These are phyloP conservation scores for Leptomonas seymouri DNA, from an alignment of 208 protist genomes.

Conservation along the genomic window DNA sequence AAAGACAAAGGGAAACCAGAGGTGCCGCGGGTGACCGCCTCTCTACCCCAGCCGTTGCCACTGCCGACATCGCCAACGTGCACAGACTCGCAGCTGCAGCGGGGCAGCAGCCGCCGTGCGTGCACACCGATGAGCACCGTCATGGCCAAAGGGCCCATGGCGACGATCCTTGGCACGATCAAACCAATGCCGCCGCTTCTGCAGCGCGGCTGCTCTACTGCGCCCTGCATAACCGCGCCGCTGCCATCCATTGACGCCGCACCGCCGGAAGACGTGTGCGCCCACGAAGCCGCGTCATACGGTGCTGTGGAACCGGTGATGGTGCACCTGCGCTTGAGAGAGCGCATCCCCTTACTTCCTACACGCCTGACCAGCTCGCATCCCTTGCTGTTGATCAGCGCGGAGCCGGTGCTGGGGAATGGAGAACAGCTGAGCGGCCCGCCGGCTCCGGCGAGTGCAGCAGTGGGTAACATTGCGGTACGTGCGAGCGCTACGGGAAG, in stretches of 20 bases:
- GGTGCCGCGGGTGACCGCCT: neutral
- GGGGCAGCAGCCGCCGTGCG: neutral
- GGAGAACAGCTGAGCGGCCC: neutral
- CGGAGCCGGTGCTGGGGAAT: neutral
- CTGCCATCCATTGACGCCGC: neutral
- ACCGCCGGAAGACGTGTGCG: conserved; percentile 3
- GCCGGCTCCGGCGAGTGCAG: neutral
- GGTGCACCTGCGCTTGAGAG: conserved; percentile 13
- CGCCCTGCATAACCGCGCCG: neutral
- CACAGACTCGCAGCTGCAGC: neutral
- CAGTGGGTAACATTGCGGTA: neutral
- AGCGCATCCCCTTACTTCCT: conserved; percentile 21
- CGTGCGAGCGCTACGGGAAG: too few relatives aligned
- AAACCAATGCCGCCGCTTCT: conserved; percentile 1
- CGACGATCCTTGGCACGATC: neutral
- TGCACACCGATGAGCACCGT: neutral
- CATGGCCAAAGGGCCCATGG: neutral
- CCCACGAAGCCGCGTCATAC: conserved; percentile 17
- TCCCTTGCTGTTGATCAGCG: conserved; percentile 16
- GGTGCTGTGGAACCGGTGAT: conserved; percentile 7
- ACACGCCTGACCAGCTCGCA: conserved; percentile 3
- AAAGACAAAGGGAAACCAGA: conserved; percentile 1
- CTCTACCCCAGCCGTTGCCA: neutral
- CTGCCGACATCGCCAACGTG: conserved; percentile 1
- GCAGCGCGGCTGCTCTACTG: neutral